These are phyloP conservation scores for Arthroderma sp. DNA, from an alignment of 2,329 filamentous ascomycete species.

Conservation along the genomic window DNA sequence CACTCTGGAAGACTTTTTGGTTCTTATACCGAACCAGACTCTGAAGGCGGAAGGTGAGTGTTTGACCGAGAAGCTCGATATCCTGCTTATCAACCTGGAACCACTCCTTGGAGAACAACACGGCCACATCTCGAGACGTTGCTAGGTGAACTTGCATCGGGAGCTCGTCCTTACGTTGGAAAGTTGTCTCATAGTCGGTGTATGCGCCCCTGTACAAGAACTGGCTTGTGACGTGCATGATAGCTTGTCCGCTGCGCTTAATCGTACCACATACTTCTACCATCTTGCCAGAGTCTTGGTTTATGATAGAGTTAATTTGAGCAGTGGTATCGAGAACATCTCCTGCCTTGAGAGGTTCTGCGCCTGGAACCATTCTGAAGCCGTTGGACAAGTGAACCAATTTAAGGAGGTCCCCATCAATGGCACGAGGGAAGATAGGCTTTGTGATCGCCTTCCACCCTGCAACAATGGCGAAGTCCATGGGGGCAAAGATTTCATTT, in stretches of 20 bases:
- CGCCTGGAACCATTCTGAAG: conserved; percentile 96
- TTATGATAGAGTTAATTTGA: conserved; percentile 93
- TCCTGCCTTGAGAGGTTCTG: conserved; percentile 87
- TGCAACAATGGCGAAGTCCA: conserved; percentile 98
- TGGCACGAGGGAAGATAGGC: conserved; percentile 92
- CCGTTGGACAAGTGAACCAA: conserved; percentile 93
- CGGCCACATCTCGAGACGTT: conserved; percentile 80
- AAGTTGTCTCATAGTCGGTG: conserved; percentile 92
- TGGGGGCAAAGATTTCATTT: conserved; percentile 87
- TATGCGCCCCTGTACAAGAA: conserved; percentile 93
- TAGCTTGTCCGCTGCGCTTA: conserved; percentile 62
- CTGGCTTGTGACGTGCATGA: conserved; percentile 98
- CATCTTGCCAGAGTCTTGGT: conserved; percentile 98
- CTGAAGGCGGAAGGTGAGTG: conserved; percentile 87
- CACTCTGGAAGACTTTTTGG: conserved; percentile 76
- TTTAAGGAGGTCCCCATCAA: conserved; percentile 91
- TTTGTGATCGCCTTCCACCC: conserved; percentile 99
- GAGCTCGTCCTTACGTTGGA: conserved; percentile 92
- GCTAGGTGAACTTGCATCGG: conserved; percentile 84
- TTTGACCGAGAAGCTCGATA: conserved; percentile 81
- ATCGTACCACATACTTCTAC: conserved; percentile 99
- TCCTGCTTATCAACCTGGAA: conserved; percentile 77
- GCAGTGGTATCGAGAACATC: conserved; percentile 86
- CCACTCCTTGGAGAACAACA: conserved; percentile 95
- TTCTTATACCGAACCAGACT: conserved; percentile 91